Base-by-base conservation (phyloP, 116 monocot genomes). In the Zostera marina region DNA sequence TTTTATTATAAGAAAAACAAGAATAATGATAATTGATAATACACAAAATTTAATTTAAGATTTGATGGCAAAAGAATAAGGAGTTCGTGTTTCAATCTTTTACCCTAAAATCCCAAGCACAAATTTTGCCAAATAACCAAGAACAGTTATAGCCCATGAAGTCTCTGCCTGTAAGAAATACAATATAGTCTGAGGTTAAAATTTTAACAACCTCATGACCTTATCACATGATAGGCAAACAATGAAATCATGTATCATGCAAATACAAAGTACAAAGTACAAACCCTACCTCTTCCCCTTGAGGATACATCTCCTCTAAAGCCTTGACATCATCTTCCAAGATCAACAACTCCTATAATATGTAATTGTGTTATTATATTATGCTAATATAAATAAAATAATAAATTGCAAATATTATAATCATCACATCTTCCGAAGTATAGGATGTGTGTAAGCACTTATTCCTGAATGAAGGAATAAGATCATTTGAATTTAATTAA, bases 231-330 rank as follows among this genome's bases (percentile, higher is more conserved):
- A 56, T 40, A 13, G 39, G 15, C 38, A 8, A 32, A 39, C 13
- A 26, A 38, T 7, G 9, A 26, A 11, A 21, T 11, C 38, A 56
- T 56, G 1, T 1, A 32, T 32, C 32, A 32, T 32, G 32, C 4
- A 32, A 32, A 32, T 32, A 0, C n/a, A 38, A 13, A 6, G 32
- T 55, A 7, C 19, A 54, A 22, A 53, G 23, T 17, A 22, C 19
- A 55, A 26, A 0, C 23, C 59, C 69, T 59, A 85, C 94, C 78
- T 79, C 63, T 63, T 94, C 94, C 75, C 94, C 94, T 68, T 94
- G 94, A 71, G 94, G 94, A 61, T 94, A 94, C 84, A 94, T 88
- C 63, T 94, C 94, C 62, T 94, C 94, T 63, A 94, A 68, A 64
- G 88, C 85, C 22, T 81, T 79, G 80, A 82, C 79, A 65, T 94